These are phyloP conservation scores for Ochetophila trinervis DNA, from an alignment of 306 rosid species.

Conservation along the genomic window DNA sequence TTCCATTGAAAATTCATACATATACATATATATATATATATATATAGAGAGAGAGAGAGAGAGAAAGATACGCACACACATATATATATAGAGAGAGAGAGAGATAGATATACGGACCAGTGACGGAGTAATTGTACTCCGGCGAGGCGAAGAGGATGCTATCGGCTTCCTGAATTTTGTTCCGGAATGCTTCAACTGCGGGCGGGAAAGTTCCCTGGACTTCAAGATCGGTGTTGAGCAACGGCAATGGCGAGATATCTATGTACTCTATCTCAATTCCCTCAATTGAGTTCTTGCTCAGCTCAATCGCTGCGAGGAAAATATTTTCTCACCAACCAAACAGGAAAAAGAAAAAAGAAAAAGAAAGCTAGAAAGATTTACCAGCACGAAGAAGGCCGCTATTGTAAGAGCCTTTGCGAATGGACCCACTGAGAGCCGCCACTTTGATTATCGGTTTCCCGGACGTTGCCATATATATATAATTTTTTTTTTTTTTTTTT, in stretches of 20 bases:
- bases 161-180: constrained; percentile 55
- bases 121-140: constrained; percentile 76
- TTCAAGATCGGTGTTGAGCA: constrained; percentile 75
- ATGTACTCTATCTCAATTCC: constrained; percentile 58
- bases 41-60: too few species aligned
- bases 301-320: constrained; percentile 48
- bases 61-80: too few species aligned
- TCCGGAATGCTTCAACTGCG: constrained; percentile 57
- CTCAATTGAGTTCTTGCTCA: constrained; percentile 30
- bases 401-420: constrained; percentile 54
- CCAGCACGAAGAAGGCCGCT: constrained; percentile 66
- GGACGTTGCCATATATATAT: constrained; percentile 36
- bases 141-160: constrained; percentile 76
- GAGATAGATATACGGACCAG: constrained; percentile 29
- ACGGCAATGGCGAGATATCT: constrained; percentile 59
- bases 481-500: neutral
- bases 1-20: too few species aligned
- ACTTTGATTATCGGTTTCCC: constrained; percentile 37
- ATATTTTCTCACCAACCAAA: too few species aligned
- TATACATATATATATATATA: too few species aligned
- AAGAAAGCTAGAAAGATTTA: neutral
- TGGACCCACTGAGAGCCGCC: constrained; percentile 62
- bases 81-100: neutral
- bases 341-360: too few species aligned
- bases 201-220: constrained; percentile 46